Percentiles rank a stretch among this genome's conserved stretches.
Conservation (phyloP, 75 land plant species). For the Picea glauca region DNA sequence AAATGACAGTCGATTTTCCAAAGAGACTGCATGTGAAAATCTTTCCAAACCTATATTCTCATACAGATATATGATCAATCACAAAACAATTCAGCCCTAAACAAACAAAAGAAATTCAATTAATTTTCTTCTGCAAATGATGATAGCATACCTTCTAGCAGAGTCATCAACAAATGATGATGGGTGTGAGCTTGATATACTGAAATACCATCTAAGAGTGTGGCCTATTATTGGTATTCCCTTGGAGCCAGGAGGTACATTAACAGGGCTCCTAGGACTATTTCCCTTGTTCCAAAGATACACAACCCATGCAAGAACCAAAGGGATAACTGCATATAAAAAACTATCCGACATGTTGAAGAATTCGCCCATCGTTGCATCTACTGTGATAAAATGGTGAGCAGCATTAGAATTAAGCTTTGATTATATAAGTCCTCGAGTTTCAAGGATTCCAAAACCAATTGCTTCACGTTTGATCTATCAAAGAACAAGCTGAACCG, state of each 20-base stretch:
- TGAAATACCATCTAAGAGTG: conserved; percentile 36
- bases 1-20: conserved; percentile 51
- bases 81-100: no score
- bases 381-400: neutral
- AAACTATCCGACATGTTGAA: neutral
- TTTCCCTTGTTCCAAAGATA: neutral
- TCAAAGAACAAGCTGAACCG: neutral
- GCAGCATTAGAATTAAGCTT: neutral
- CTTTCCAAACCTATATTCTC: conserved; percentile 47
- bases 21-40: conserved; percentile 49
- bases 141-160: conserved; percentile 25
- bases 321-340: neutral
- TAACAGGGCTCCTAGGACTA: neutral
- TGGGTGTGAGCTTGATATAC: conserved; percentile 44
- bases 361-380: neutral
- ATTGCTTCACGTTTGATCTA: neutral
- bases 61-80: neutral
- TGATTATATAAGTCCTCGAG: neutral
- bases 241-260: conserved; percentile 45
- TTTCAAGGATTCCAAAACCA: neutral
- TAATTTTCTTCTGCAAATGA: no score
- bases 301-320: neutral
- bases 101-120: no score
- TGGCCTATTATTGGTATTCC: conserved; percentile 45
- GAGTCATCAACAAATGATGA: conserved; percentile 38